phyloP scores from a whole-genome alignment of 2,329 filamentous ascomycete genomes.

The Whalleya microplaca region DNA sequence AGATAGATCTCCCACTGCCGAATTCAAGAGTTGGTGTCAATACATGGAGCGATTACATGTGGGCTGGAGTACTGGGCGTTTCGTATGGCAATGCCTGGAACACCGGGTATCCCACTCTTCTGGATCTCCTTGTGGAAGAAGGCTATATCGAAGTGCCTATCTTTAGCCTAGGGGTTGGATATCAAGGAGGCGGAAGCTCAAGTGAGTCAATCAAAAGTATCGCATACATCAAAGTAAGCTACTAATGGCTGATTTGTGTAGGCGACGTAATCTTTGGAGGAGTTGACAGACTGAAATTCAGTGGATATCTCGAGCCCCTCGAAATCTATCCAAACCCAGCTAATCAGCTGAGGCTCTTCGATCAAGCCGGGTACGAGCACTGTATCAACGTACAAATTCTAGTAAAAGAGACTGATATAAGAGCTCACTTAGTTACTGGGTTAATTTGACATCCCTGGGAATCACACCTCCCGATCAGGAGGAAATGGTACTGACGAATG shows the following conservation, averaged over 20 bases:
- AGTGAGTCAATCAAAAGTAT: conserved; percentile 26
- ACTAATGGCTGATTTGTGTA: conserved; percentile 6
- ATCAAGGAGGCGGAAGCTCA: conserved; percentile 35
- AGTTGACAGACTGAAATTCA: conserved; percentile 49
- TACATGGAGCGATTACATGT: conserved; percentile 41
- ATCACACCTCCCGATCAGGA: conserved; percentile 34
- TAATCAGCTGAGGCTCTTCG: conserved; percentile 37
- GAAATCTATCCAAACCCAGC: conserved; percentile 42
- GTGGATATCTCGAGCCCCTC: conserved; percentile 39
- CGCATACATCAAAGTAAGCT: not conserved
- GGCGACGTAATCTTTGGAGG: conserved; percentile 50
- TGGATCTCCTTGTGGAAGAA: conserved; percentile 40
- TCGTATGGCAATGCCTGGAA: conserved; percentile 41
- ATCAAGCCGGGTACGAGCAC: conserved; percentile 38
- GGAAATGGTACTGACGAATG: conserved; percentile 32
- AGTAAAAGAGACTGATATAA: not conserved
- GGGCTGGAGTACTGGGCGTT: conserved; percentile 42
- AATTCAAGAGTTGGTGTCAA: conserved; percentile 42
- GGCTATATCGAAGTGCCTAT: conserved; percentile 41
- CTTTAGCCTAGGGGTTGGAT: conserved; percentile 42
- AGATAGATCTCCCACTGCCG: conserved; percentile 37
- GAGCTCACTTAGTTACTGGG: conserved; percentile 36
- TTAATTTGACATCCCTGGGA: conserved; percentile 43
- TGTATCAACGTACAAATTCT: not conserved
- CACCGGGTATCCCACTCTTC: conserved; percentile 40